phyloP scores from a whole-genome alignment of 306 rosid genomes.

The Fagus sylvatica region DNA sequence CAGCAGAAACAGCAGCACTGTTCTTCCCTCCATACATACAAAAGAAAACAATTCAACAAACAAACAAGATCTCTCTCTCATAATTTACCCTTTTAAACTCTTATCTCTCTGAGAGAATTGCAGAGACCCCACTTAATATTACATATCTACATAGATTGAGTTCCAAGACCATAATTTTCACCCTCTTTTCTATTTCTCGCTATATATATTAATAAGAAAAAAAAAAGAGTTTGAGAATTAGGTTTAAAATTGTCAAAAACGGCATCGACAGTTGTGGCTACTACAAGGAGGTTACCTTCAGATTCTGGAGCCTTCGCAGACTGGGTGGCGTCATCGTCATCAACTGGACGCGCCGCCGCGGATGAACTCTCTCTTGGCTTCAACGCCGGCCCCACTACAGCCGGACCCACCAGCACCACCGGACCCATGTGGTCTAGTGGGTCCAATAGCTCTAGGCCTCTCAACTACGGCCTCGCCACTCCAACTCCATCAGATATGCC shows the following conservation, averaged over 20 bases:
- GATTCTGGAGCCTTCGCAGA: conserved; percentile 96
- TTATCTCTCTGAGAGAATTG: conserved; percentile 41
- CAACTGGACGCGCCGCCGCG: conserved; percentile 35
- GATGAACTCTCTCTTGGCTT: conserved; percentile 88
- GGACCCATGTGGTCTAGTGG: conserved; percentile 51
- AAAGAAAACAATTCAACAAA: conserved; percentile 11
- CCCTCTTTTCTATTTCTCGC: conserved; percentile 2
- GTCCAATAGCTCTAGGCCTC: conserved; percentile 31
- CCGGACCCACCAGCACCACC: conserved; percentile 38
- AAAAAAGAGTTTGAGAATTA: background rate
- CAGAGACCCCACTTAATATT: conserved; percentile 59
- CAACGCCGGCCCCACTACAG: conserved; percentile 71
- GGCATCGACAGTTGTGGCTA: conserved; percentile 85
- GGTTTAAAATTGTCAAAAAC: conserved; percentile 12
- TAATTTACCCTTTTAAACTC: background rate
- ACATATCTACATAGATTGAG: conserved; percentile 40
- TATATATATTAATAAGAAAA: background rate
- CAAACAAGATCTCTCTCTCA: conserved; percentile 15
- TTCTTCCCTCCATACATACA: background rate
- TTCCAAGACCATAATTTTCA: conserved; percentile 17
- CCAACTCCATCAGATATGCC: conserved; percentile 57
- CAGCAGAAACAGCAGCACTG: conserved; percentile 14
- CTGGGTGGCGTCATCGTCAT: conserved; percentile 69
- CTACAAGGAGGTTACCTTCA: conserved; percentile 89
- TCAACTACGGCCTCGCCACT: conserved; percentile 50